Evolutionary conservation across 495 filamentous ascomycete species (phyloP), one percentile per base, ranked within the genome.

Genomic region (Xylaria telfairii): DNA sequence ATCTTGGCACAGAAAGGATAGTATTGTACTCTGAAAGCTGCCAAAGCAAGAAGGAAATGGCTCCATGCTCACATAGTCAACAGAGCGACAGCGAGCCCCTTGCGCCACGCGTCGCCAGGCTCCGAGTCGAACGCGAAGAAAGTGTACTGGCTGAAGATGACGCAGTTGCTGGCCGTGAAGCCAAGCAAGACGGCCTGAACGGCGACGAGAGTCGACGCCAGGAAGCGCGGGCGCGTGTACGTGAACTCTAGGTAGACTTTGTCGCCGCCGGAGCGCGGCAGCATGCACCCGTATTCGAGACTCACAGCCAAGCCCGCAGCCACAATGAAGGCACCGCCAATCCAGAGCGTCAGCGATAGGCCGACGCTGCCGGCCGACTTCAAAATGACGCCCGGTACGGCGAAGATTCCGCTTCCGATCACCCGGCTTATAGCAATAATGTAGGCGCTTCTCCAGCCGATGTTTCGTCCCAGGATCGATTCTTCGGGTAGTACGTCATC

Each of bases 201-300:
- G 1, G 90, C 90, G 46, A 94, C 80, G 56, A 93, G 76, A 0
- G 87, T 90, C 4, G 91, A 91, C 0, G 90, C 90, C 21, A 95
- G 84, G 72, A 91, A 93, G 19, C 86, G 85, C 3, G 92, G 92
- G 30, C 82, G 82, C 0, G 86, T 49, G 79, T 93, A 95, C 0
- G 90, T 89, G 78, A 90, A 92, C 73, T 95, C 92, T 65, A 94
- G 87, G 72, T 95, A 95, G 37, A 93, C 89, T 79, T 93, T 93
- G 49, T 88, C 85, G 24, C 91, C 92, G 2, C 92, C 91, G 3
- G 87, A 90, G 3, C 89, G 82, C 57, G 91, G 91, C 61, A 92
- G 79, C 90, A 92, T 92, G 75, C 87, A 91, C 0, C 92, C 92
- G 72, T 87, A 91, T 74, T 94, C 92, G 70, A 94, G 78, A 8